A percentile compares a stretch with the other conserved stretches of the same genome.
phyloP scores from a whole-genome alignment of 495 filamentous ascomycete genomes.

The Annulohypoxylon nitens region DNA sequence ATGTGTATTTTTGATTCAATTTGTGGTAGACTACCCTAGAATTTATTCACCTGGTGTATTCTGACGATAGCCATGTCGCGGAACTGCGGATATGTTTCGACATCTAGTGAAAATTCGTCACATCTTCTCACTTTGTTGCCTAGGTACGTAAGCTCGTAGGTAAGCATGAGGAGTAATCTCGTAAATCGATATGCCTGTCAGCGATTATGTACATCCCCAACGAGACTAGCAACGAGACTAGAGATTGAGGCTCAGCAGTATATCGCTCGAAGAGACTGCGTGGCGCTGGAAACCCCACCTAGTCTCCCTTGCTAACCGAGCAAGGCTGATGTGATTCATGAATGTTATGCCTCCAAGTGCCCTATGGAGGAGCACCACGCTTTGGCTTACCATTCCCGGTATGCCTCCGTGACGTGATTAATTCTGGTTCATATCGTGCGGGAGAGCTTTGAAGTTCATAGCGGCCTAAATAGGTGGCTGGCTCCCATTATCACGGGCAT shows the following conservation, averaged over 20 bases:
- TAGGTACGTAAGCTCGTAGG: conserved; percentile 3
- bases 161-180: conserved; percentile 1
- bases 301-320: conserved; percentile 4
- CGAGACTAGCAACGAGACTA: neutral
- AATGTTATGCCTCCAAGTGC: conserved; percentile 4
- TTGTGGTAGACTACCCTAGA: neutral
- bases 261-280: conserved; percentile 15
- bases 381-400: conserved; percentile 12
- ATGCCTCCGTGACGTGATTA: neutral
- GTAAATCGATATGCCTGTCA: conserved; percentile 7
- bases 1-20: neutral
- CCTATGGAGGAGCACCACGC: conserved; percentile 8
- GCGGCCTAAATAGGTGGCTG: conserved; percentile 32
- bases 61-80: conserved; percentile 5
- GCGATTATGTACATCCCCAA: neutral
- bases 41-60: neutral
- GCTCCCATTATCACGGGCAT: conserved; percentile 38
- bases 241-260: conserved; percentile 36
- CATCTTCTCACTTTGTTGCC: neutral
- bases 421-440: conserved; percentile 20
- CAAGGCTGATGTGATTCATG: conserved; percentile 24
- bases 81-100: conserved; percentile 6
- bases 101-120: neutral
- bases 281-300: conserved; percentile 14
- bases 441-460: conserved; percentile 19